phyloP scores from a whole-genome alignment of 352 stramenopile species.

The Chrysophaeum taylorii region DNA sequence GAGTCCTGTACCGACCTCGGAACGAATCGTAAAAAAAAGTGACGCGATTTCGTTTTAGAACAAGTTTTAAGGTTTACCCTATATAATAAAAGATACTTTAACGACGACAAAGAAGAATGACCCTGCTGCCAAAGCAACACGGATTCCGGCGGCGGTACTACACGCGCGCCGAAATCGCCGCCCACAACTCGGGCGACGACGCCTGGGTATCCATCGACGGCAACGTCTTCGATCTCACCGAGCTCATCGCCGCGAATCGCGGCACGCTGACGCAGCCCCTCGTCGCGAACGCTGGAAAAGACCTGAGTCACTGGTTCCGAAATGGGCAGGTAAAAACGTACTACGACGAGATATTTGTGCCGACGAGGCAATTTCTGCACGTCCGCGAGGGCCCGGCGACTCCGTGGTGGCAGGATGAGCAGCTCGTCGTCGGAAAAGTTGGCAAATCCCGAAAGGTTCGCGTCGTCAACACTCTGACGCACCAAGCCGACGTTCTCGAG shows the following conservation, averaged over 20 bases:
- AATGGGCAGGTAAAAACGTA: too few species aligned
- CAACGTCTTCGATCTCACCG: conserved; percentile 64
- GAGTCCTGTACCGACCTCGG: too few species aligned
- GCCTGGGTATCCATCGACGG: conserved; percentile 41
- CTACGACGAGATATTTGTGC: too few species aligned
- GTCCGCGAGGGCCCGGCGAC: too few species aligned
- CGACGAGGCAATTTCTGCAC: too few species aligned
- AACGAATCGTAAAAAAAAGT: too few species aligned
- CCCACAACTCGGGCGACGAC: conserved; percentile 65
- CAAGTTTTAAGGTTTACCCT: too few species aligned
- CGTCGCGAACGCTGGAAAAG: conserved; percentile 62
- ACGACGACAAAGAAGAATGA: too few species aligned
- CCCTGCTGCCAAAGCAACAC: too few species aligned
- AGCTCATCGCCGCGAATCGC: conserved; percentile 55
- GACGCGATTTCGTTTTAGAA: too few species aligned
- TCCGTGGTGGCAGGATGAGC: conserved; percentile 73
- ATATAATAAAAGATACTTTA: too few species aligned
- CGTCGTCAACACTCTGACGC: conserved; percentile 76
- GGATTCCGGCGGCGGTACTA: conserved; percentile 40
- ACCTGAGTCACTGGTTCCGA: conserved; percentile 85
- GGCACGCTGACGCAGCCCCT: conserved; percentile 60
- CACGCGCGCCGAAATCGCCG: conserved; percentile 58
- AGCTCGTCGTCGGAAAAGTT: conserved; percentile 38
- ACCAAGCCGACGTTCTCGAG: conserved; percentile 59
- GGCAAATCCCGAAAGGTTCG: conserved; percentile 55